Evolutionary conservation across 768 basidiomycete genomes (phyloP).

Genomic region (Mycena galericulata): DNA sequence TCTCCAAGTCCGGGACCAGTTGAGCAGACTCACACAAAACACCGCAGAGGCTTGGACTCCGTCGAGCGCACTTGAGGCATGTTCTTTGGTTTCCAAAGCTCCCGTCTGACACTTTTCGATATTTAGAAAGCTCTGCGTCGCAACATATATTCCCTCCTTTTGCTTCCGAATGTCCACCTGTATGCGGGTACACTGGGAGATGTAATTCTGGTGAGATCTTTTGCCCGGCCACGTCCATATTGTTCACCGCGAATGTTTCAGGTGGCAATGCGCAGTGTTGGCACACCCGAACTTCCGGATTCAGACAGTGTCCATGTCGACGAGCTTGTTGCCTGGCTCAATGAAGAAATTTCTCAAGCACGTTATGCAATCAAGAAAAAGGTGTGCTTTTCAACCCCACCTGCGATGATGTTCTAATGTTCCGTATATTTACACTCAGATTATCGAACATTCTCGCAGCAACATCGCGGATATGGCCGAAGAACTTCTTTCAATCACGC

Average conservation of each 20-base stretch:
- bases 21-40: constrained; percentile 12
- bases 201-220: constrained; percentile 1
- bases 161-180: constrained; percentile 19
- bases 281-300: constrained; percentile 7
- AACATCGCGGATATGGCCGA: background rate
- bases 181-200: constrained; percentile 15
- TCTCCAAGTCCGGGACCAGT: constrained; percentile 5
- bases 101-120: background rate
- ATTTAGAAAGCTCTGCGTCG: constrained; percentile 15
- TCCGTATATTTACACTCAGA: no score
- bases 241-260: background rate
- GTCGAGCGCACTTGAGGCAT: constrained; percentile 5
- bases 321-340: constrained; percentile 3
- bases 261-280: constrained; percentile 9
- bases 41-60: constrained; percentile 13
- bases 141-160: constrained; percentile 12
- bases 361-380: constrained; percentile 17
- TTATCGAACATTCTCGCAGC: background rate
- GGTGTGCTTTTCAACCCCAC: background rate
- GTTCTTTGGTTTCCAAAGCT: background rate
- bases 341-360: constrained; percentile 12
- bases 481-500: background rate
- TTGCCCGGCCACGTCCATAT: no score
- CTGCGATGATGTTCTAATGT: background rate
- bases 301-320: constrained; percentile 9